Conservation (phyloP, 2,329 filamentous ascomycete species). For the Albifimbria verrucaria region DNA sequence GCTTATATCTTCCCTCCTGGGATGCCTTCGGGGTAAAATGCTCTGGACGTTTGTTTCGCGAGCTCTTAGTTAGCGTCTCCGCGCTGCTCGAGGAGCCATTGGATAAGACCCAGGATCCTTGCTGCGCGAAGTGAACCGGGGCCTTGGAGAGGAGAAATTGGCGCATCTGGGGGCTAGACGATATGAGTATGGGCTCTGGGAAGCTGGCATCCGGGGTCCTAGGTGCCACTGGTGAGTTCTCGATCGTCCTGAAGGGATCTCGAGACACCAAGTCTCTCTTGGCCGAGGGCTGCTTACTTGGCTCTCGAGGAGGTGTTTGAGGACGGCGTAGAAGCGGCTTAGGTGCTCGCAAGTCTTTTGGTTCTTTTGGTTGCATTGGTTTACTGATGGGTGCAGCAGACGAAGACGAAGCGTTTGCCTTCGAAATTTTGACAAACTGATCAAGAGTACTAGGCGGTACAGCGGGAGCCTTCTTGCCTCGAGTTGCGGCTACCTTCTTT, state of each 20-base stretch:
- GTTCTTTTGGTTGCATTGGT: conserved; percentile 3
- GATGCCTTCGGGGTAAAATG: conserved; percentile 3
- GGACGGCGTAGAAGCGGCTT: conserved; percentile 14
- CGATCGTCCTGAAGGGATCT: conserved; percentile 33
- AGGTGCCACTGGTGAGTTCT: conserved; percentile 40
- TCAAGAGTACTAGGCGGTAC: conserved; percentile 33
- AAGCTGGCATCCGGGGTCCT: conserved; percentile 25
- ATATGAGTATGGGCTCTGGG: conserved; percentile 40
- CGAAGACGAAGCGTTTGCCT: too few relatives aligned
- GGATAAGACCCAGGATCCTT: conserved; percentile 20
- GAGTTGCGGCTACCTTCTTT: conserved; percentile 14
- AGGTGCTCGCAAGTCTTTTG: conserved; percentile 6
- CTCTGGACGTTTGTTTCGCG: not conserved
- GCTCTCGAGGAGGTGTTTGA: conserved; percentile 20
- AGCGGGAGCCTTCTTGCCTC: conserved; percentile 13
- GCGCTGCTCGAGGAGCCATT: conserved; percentile 14
- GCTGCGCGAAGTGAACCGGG: conserved; percentile 10
- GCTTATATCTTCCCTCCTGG: conserved; percentile 21
- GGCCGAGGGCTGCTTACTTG: conserved; percentile 33
- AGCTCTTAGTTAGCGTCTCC: not conserved
- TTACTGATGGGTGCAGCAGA: too few relatives aligned
- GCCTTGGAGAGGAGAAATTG: conserved; percentile 22
- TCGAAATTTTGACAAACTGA: conserved; percentile 38
- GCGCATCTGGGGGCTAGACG: conserved; percentile 37
- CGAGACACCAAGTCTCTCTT: conserved; percentile 16